These are phyloP conservation scores for Barbarea vulgaris DNA, from an alignment of 345 rosid species.

Conservation along the genomic window DNA sequence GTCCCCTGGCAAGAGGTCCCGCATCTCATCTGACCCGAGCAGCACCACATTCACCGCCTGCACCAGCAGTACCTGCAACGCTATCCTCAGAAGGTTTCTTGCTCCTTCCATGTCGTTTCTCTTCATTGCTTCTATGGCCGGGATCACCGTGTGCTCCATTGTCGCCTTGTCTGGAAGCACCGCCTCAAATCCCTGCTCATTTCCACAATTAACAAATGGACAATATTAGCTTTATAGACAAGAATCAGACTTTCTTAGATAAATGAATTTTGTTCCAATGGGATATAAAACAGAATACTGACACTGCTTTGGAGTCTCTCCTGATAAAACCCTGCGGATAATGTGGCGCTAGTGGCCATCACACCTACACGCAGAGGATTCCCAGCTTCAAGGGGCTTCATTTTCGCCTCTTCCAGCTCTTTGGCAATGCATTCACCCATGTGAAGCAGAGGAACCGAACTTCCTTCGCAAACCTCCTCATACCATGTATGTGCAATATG, in stretches of 20 bases:
- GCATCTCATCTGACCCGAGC: constrained; percentile 65
- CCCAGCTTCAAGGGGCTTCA: constrained; percentile 73
- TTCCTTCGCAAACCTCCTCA: constrained; percentile 53
- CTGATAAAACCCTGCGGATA: constrained; percentile 56
- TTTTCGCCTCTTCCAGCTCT: constrained; percentile 58
- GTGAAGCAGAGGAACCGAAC: constrained; percentile 59
- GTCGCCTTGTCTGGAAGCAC: constrained; percentile 67
- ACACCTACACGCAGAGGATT: constrained; percentile 61
- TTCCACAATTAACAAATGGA: not conserved
- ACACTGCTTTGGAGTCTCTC: constrained; percentile 66
- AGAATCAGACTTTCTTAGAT: not conserved
- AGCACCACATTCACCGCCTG: constrained; percentile 65
- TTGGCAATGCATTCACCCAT: constrained; percentile 63
- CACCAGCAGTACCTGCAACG: constrained; percentile 57
- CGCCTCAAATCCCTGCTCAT: constrained; percentile 68
- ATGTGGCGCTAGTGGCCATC: constrained; percentile 49
- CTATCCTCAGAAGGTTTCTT: constrained; percentile 56
- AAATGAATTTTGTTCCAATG: not conserved
- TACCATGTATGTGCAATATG: constrained; percentile 64
- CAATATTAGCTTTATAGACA: not conserved
- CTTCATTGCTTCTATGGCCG: constrained; percentile 52
- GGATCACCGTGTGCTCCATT: constrained; percentile 55
- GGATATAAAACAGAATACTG: constrained; percentile 13
- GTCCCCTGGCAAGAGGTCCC: constrained; percentile 50
- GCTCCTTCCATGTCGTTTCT: constrained; percentile 69